Evolutionary conservation across 75 land plant genomes (phyloP), one percentile per base, ranked within the genome.

Genomic region (Sequoiadendron giganteum): DNA sequence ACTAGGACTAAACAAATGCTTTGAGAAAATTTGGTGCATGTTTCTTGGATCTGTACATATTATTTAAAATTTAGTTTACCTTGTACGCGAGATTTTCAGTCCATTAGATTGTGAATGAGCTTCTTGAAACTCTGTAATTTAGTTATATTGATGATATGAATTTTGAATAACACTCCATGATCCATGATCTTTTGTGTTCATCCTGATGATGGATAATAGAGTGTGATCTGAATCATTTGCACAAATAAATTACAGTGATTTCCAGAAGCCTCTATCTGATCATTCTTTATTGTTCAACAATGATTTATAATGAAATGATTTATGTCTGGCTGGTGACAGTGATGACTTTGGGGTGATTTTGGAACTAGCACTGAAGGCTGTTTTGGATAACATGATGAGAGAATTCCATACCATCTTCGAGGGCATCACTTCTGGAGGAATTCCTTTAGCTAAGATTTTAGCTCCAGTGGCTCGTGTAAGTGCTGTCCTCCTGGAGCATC

Each of bases 391-490:
- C 40, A 85, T 97, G 87, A 83, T 95, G 85, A 92, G 93, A 47
- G 96, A 96, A 14, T 83, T 95, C 34, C 68, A 76, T 9, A 75
- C 65, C 14, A 83, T 90, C 9, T 84, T 87, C 54, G 78, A 90
- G 87, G 91, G 88, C 42, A n/a, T 39, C 90, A 45, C 86, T 65
- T 83, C 86, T 45, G 80, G 54, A 0, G 95, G 93, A 3, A 86
- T 95, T 61, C 96, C 97, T 5, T 87, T 98, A 40, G 99, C 95
- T 2, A 98, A 92, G 89, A 93, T 97, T 25, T 40, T 97, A 79
- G 94, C 99, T 21, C 92, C 89, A 65, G 92, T 98, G 36, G 91
- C 93, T 7, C 90, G 89, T n/a, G 88, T 91, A 45, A 91, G 95
- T 48, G 85, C 90, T 1, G 65, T 85, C 2, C 90, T 97, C 18